Evolutionary conservation across 2,329 filamentous ascomycete species (phyloP).

Genomic region (Colletotrichum tropicale): DNA sequence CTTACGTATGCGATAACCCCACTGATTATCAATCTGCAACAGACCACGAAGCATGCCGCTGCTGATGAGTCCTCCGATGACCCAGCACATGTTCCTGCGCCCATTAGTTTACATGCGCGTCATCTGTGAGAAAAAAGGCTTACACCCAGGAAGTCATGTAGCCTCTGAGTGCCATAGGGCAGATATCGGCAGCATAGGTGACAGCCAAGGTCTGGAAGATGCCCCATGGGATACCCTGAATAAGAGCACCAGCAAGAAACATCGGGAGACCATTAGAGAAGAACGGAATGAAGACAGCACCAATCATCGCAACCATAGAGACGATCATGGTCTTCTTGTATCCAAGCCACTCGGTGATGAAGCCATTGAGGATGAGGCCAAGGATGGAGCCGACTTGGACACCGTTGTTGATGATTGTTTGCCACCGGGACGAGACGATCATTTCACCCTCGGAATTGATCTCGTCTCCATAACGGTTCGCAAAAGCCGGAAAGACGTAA

Average conservation of each 20-base stretch:
- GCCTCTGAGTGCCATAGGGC: slow-evolving; percentile 36
- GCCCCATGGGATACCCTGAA: slow-evolving; percentile 39
- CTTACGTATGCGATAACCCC: slow-evolving; percentile 48
- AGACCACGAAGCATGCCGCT: slow-evolving; percentile 39
- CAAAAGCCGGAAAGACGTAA: slow-evolving; percentile 39
- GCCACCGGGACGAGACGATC: slow-evolving; percentile 55
- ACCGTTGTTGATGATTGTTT: slow-evolving; percentile 51
- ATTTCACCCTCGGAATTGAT: slow-evolving; percentile 38
- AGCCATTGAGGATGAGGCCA: slow-evolving; percentile 52
- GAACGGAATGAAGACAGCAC: slow-evolving; percentile 52
- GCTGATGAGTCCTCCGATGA: slow-evolving; percentile 42
- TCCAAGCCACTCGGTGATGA: slow-evolving; percentile 46
- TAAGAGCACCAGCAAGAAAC: slow-evolving; percentile 42
- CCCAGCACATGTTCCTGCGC: slow-evolving; percentile 42
- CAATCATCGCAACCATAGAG: slow-evolving; percentile 39
- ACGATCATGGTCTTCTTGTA: slow-evolving; percentile 48
- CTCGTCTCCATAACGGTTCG: slow-evolving; percentile 41
- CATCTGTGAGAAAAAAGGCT: slow-evolving; percentile 23
- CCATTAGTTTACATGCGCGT: not conserved
- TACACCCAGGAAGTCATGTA: slow-evolving; percentile 27
- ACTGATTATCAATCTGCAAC: slow-evolving; percentile 28
- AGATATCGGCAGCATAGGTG: slow-evolving; percentile 42
- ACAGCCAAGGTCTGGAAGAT: slow-evolving; percentile 37
- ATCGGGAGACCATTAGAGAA: slow-evolving; percentile 44
- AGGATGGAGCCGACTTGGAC: slow-evolving; percentile 51